Percentiles rank a stretch among this genome's conserved stretches.
phyloP scores from a whole-genome alignment of 2,329 filamentous ascomycete genomes.

The Emmonsiellopsis sp. region DNA sequence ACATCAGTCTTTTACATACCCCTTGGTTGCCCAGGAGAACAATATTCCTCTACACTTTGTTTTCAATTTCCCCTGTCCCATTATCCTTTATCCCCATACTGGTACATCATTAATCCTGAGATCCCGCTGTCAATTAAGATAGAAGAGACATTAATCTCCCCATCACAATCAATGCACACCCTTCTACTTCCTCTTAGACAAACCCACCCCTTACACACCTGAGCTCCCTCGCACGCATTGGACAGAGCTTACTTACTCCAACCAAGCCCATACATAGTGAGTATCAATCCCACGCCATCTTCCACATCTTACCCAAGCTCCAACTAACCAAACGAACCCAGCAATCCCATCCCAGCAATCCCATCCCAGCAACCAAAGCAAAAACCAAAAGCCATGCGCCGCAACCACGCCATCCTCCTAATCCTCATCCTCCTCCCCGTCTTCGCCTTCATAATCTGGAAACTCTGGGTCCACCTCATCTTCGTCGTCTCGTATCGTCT shows the following conservation, averaged over 20 bases:
- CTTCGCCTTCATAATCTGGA: conserved; percentile 15
- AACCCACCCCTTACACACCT: too few species aligned
- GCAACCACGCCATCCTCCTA: conserved; percentile 16
- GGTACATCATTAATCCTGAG: too few species aligned
- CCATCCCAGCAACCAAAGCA: not conserved
- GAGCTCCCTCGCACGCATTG: too few species aligned
- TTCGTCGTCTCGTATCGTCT: conserved; percentile 6
- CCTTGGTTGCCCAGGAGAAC: not conserved
- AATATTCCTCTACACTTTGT: not conserved
- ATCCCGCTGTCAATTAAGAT: too few species aligned
- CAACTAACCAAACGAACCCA: not conserved
- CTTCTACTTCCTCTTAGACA: too few species aligned
- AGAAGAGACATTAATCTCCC: too few species aligned
- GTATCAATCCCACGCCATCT: too few species aligned
- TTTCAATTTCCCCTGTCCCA: not conserved
- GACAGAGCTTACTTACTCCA: too few species aligned
- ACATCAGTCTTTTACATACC: not conserved
- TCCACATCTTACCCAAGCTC: too few species aligned
- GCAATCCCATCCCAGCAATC: too few species aligned
- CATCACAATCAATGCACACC: too few species aligned
- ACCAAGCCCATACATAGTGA: too few species aligned
- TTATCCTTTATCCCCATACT: not conserved
- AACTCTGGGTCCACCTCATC: conserved; percentile 12
- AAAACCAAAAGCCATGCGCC: conserved; percentile 12
- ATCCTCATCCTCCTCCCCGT: conserved; percentile 17